These are phyloP conservation scores for Didymella keratinophila DNA, from an alignment of 2,329 filamentous ascomycete genomes.

Conservation along the genomic window DNA sequence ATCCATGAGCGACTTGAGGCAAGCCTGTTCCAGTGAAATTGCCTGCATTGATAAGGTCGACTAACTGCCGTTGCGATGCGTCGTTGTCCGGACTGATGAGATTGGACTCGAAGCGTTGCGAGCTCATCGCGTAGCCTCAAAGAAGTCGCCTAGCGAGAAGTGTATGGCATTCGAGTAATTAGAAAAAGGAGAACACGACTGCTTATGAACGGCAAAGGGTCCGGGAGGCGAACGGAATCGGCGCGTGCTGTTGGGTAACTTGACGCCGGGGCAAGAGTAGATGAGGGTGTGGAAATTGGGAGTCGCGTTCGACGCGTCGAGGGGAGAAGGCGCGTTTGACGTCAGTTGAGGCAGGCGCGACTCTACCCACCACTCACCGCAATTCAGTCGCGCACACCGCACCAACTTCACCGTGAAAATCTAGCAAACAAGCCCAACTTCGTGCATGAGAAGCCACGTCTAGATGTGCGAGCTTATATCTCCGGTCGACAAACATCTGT, in stretches of 20 bases:
- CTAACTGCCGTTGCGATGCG: conserved; percentile 28
- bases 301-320: conserved; percentile 18
- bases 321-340: conserved; percentile 22
- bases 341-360: conserved; percentile 29
- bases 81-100: conserved; percentile 34
- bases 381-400: conserved; percentile 9
- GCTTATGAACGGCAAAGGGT: conserved; percentile 8
- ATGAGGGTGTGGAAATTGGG: conserved; percentile 18
- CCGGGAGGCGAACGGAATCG: conserved; percentile 5
- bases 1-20: conserved; percentile 30
- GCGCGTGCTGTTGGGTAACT: conserved; percentile 16
- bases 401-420: conserved; percentile 5
- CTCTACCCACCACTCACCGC: conserved; percentile 19
- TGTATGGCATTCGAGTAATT: conserved; percentile 14
- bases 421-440: conserved; percentile 2
- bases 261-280: conserved; percentile 19
- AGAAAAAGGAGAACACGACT: conserved; percentile 1
- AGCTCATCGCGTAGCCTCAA: conserved; percentile 23
- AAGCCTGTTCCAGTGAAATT: conserved; percentile 20
- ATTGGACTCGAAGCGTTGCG: conserved; percentile 29
- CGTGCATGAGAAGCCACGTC: not conserved
- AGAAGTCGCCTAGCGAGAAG: not conserved
- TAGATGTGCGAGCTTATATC: not conserved
- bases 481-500: not conserved
- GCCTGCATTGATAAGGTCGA: conserved; percentile 26